phyloP scores from a whole-genome alignment of 2,329 filamentous ascomycete species.

The Magnaporthiopsis rhizophila region DNA sequence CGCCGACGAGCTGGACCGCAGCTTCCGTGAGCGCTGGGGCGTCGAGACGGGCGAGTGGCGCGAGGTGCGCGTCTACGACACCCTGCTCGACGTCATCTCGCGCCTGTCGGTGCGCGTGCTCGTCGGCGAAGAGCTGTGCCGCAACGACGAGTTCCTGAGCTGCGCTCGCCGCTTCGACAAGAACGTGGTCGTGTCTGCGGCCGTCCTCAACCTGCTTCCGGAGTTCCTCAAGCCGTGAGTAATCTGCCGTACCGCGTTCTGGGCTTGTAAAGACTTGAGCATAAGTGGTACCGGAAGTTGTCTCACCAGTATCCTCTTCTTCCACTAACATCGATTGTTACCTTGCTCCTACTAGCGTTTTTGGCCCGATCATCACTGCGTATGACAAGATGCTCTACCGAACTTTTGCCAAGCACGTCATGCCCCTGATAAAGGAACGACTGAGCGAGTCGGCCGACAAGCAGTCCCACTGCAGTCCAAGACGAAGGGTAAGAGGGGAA shows the following conservation, averaged over 20 bases:
- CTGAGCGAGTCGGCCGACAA: constrained; percentile 19
- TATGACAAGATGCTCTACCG: constrained; percentile 24
- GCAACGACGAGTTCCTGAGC: constrained; percentile 18
- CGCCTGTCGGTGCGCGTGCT: constrained; percentile 24
- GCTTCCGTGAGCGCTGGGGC: constrained; percentile 23
- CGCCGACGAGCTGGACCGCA: constrained; percentile 21
- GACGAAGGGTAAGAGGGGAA: constrained; percentile 11
- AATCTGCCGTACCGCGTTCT: not conserved
- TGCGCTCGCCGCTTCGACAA: constrained; percentile 19
- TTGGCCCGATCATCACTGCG: constrained; percentile 21
- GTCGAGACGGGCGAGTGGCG: constrained; percentile 18
- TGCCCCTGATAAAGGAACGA: constrained; percentile 25
- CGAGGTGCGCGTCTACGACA: constrained; percentile 25
- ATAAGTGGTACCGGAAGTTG: not conserved
- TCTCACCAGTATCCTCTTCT: not conserved
- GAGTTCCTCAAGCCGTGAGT: constrained; percentile 23
- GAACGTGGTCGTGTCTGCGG: constrained; percentile 22
- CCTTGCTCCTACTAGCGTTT: constrained; percentile 13
- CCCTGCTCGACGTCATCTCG: constrained; percentile 21
- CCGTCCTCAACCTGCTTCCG: constrained; percentile 22
- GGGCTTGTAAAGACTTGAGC: too few relatives aligned
- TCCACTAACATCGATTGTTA: not conserved
- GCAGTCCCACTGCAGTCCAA: constrained; percentile 12
- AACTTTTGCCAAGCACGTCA: constrained; percentile 21
- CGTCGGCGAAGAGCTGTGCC: constrained; percentile 22